Conservation (phyloP, 371 early-diverging fungal species). For the Mortierella sp. region DNA sequence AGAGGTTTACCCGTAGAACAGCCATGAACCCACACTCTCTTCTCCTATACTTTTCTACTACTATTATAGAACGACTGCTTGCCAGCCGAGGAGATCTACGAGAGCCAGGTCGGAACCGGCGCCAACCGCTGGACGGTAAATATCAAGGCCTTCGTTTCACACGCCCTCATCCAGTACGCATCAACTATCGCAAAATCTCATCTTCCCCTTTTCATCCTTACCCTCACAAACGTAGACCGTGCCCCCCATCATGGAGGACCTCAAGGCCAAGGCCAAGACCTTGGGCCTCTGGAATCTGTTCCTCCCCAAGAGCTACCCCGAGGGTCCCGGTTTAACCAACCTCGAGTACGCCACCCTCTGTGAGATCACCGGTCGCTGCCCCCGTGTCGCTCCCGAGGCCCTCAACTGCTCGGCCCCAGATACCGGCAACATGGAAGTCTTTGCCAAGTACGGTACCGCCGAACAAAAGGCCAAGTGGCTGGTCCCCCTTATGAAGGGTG, state of each 20-base stretch:
- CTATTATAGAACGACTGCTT: conserved; percentile 89
- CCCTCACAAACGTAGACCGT: conserved; percentile 62
- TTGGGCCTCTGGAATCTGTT: conserved; percentile 98
- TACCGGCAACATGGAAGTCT: conserved; percentile 99
- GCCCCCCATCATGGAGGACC: conserved; percentile 89
- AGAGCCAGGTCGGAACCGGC: conserved; percentile 80
- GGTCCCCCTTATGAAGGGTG: conserved; percentile 87
- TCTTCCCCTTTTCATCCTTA: not conserved
- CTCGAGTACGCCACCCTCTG: conserved; percentile 94
- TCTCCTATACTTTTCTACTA: not conserved
- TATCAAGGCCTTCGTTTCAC: not conserved
- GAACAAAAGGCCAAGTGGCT: conserved; percentile 92
- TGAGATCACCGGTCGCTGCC: conserved; percentile 89
- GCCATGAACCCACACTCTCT: not conserved
- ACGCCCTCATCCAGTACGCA: not conserved
- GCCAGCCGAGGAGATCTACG: conserved; percentile 89
- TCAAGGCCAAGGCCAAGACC: conserved; percentile 88
- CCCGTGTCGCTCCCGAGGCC: conserved; percentile 88
- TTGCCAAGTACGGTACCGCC: conserved; percentile 93
- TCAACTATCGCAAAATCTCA: not conserved
- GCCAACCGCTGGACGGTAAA: conserved; percentile 86
- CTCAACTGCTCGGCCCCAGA: conserved; percentile 97
- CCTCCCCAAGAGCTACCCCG: conserved; percentile 80
- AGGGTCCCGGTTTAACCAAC: conserved; percentile 93
- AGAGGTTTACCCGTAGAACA: not conserved